Percentiles rank a stretch among this genome's conserved stretches.
These are phyloP conservation scores for Capsella rubella DNA, from an alignment of 441 rosid genomes.

Conservation along the genomic window DNA sequence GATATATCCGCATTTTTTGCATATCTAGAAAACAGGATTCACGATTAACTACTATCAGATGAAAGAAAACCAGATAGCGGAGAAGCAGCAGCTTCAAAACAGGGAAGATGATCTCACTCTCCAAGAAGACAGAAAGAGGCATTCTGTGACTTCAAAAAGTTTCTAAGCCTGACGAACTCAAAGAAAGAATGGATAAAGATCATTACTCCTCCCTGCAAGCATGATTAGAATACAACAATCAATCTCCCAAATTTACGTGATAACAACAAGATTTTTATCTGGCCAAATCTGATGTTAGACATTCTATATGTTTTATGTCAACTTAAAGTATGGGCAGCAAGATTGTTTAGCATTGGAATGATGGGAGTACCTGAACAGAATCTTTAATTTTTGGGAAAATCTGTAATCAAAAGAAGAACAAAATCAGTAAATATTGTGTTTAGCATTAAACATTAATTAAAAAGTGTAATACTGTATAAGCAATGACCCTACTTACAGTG, in stretches of 20 bases:
- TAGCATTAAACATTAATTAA: not conserved
- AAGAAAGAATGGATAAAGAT: conserved; percentile 87
- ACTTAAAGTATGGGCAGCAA: conserved; percentile 17
- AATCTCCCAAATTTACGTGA: conserved; percentile 11
- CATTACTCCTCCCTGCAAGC: conserved; percentile 86
- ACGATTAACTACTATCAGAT: conserved; percentile 13
- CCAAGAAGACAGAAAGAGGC: conserved; percentile 90
- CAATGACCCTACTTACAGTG: conserved; percentile 19
- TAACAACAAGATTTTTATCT: not conserved
- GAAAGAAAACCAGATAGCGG: conserved; percentile 28
- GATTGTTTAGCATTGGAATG: conserved; percentile 32
- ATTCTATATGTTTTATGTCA: not conserved
- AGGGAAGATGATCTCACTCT: conserved; percentile 63
- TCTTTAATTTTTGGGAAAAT: conserved; percentile 94
- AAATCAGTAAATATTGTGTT: conserved; percentile 27
- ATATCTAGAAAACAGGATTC: conserved; percentile 53
- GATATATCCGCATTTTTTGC: conserved; percentile 73
- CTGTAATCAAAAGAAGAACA: conserved; percentile 58
- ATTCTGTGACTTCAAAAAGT: conserved; percentile 85
- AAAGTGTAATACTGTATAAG: not conserved
- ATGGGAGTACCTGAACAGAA: conserved; percentile 72
- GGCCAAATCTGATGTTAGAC: conserved; percentile 6
- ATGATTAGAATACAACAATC: conserved; percentile 29
- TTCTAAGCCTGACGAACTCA: conserved; percentile 83
- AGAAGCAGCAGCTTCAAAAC: conserved; percentile 10